phyloP scores from a whole-genome alignment of 192 early-diverging fungal species.

The Coemansia sp. region DNA sequence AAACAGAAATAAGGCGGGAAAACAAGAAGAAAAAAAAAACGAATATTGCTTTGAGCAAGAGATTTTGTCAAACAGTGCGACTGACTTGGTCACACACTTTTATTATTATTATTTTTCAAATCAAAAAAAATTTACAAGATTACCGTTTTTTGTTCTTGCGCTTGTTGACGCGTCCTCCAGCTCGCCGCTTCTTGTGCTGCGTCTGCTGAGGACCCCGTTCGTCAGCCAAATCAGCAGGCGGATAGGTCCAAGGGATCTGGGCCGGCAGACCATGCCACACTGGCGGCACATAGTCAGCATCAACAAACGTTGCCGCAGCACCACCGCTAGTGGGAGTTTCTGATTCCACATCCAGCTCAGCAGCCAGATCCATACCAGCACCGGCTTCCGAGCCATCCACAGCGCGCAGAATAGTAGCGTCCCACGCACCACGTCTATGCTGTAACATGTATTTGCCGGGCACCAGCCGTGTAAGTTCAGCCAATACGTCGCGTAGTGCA shows the following conservation, averaged over 20 bases:
- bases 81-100: not conserved
- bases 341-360: slow-evolving; percentile 18
- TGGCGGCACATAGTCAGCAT: slow-evolving; percentile 40
- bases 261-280: slow-evolving; percentile 36
- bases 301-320: slow-evolving; percentile 12
- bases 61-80: not conserved
- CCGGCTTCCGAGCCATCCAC: slow-evolving; percentile 12
- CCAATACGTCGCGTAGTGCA: slow-evolving; percentile 25
- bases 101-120: not conserved
- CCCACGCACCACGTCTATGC: slow-evolving; percentile 44
- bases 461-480: slow-evolving; percentile 23
- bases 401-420: slow-evolving; percentile 46
- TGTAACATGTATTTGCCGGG: slow-evolving; percentile 39
- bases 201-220: slow-evolving; percentile 1
- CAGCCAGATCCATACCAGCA: slow-evolving; percentile 27
- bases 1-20: no score
- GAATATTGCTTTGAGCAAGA: not conserved
- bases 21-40: slow-evolving; percentile 4
- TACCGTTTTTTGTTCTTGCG: not conserved
- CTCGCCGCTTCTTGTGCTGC: slow-evolving; percentile 4
- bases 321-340: no score
- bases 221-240: slow-evolving; percentile 28
- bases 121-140: not conserved
- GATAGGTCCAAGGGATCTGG: slow-evolving; percentile 44
- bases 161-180: not conserved